Percentiles rank a stretch among this genome's conserved stretches.
These are phyloP conservation scores for Diplosphaera chodatii DNA, from an alignment of 139 green algal genomes.

Conservation along the genomic window DNA sequence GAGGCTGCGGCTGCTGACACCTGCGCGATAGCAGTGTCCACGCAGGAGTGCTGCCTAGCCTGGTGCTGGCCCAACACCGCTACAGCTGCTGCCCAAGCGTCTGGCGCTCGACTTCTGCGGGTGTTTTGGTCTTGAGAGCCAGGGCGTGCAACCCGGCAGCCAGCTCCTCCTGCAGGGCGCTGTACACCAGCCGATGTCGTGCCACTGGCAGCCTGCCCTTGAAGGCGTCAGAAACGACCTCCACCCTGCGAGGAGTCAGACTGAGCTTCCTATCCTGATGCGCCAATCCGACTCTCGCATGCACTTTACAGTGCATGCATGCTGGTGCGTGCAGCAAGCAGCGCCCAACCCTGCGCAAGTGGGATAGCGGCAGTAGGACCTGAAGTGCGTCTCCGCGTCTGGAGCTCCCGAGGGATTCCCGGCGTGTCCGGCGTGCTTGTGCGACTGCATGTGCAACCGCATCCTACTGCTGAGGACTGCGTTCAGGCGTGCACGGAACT, in stretches of 20 bases:
- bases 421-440: constrained; percentile 48
- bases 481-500: too few species aligned
- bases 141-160: constrained; percentile 40
- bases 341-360: too few species aligned
- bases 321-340: too few species aligned
- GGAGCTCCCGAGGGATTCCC: constrained; percentile 43
- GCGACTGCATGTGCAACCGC: constrained; percentile 6
- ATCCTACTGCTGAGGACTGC: too few species aligned
- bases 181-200: constrained; percentile 48
- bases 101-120: not conserved
- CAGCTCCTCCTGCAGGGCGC: constrained; percentile 40
- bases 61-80: too few species aligned
- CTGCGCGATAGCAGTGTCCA: too few species aligned
- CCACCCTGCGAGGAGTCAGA: constrained; percentile 23
- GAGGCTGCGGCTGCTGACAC: too few species aligned
- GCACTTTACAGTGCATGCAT: too few species aligned
- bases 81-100: not conserved
- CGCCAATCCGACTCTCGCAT: too few species aligned
- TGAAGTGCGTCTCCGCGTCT: constrained; percentile 62
- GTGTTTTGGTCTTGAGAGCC: constrained; percentile 38
- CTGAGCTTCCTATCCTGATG: not conserved
- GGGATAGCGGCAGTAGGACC: constrained; percentile 3
- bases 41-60: too few species aligned
- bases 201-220: constrained; percentile 33
- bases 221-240: constrained; percentile 40